These are phyloP conservation scores for Carex pumila DNA, from an alignment of 176 grass and related monocot genomes.

Conservation along the genomic window DNA sequence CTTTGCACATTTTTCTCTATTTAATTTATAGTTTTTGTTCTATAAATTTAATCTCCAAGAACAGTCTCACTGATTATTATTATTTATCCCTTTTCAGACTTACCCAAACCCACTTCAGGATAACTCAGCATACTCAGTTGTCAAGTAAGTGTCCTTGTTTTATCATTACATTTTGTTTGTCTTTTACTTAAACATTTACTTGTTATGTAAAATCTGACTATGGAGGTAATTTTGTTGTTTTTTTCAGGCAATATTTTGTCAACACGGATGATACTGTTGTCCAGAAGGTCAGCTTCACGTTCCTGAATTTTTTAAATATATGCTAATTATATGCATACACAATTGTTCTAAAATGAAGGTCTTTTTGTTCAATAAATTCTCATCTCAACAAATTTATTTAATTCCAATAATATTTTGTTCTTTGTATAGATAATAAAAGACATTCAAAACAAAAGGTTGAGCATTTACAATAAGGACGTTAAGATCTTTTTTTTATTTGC, in stretches of 20 bases:
- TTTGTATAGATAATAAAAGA: neutral
- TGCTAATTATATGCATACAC: neutral
- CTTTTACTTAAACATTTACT: neutral
- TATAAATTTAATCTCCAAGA: neutral
- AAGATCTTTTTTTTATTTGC: neutral
- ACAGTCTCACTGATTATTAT: constrained; percentile 8
- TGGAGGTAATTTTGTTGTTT: neutral
- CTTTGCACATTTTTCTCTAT: neutral
- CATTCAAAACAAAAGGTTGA: neutral
- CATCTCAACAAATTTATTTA: neutral
- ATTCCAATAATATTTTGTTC: neutral
- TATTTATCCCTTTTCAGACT: constrained; percentile 38
- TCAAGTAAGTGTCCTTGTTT: constrained; percentile 54
- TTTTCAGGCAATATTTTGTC: constrained; percentile 89
- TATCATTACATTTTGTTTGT: neutral
- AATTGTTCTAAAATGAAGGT: neutral
- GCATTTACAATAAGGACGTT: neutral
- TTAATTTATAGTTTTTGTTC: neutral
- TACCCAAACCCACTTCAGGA: constrained; percentile 89
- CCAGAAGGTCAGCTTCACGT: constrained; percentile 57
- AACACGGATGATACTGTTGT: constrained; percentile 67
- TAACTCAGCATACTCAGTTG: constrained; percentile 90
- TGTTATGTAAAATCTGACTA: neutral
- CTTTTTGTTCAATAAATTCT: neutral
- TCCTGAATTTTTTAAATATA: neutral